Evolutionary conservation across 192 early-diverging fungal genomes (phyloP).

Genomic region (Coemansia sp.): DNA sequence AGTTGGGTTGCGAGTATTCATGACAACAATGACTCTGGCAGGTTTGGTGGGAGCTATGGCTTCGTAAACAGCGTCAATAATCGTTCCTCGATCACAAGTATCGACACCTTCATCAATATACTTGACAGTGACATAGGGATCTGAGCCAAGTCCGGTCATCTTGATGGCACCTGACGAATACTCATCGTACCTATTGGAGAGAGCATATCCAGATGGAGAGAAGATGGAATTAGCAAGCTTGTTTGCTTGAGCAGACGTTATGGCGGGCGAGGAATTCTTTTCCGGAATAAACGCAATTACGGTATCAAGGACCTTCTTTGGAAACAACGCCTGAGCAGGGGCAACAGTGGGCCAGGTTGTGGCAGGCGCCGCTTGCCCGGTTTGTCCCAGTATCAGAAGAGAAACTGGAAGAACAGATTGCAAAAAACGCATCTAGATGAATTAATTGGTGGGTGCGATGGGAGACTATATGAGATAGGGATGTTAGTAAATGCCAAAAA

Average conservation of each 20-base stretch:
- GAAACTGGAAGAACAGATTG: not conserved
- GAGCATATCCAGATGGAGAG: not conserved
- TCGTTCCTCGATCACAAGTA: not conserved
- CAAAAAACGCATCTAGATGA: not conserved
- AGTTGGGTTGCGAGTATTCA: not conserved
- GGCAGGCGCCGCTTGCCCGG: not conserved
- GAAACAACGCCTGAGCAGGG: not conserved
- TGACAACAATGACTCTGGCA: not conserved
- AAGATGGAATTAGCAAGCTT: not conserved
- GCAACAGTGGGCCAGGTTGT: not conserved
- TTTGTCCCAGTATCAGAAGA: not conserved
- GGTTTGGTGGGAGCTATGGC: constrained; percentile 2
- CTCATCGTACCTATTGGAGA: not conserved
- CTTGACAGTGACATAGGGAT: constrained; percentile 4
- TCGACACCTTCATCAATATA: not conserved
- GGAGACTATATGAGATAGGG: too few species aligned
- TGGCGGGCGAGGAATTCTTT: not conserved
- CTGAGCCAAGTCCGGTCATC: constrained; percentile 1
- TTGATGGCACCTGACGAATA: constrained; percentile 7
- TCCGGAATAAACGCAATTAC: constrained; percentile 2
- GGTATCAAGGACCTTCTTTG: not conserved
- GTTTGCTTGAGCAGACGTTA: constrained; percentile 3
- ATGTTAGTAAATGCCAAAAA: too few species aligned
- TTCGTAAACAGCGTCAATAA: not conserved
- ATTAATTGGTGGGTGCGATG: too few species aligned